Evolutionary conservation across 1,284 basidiomycete genomes (phyloP).

Genomic region (Moniliella sp.): DNA sequence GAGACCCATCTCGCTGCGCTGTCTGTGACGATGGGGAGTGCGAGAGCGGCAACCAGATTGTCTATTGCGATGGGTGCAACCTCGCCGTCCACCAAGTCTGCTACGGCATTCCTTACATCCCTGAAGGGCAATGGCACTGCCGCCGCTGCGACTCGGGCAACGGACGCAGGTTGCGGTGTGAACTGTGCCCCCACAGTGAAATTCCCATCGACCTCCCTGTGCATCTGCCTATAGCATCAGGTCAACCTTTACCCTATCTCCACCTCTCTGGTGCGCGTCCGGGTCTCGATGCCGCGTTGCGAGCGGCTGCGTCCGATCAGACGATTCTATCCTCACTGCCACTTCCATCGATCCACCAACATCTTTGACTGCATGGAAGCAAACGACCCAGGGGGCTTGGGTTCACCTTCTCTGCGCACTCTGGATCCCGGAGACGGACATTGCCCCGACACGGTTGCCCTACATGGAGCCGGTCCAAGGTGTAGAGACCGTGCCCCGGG

Average conservation of each 20-base stretch:
- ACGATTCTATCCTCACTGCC: too few relatives aligned
- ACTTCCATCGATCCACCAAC: too few relatives aligned
- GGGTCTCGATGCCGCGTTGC: too few relatives aligned
- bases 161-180: constrained; percentile 76
- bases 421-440: constrained; percentile 85
- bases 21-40: constrained; percentile 96
- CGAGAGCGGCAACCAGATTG: constrained; percentile 94
- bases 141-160: constrained; percentile 94
- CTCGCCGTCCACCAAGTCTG: constrained; percentile 97
- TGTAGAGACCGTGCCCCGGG: constrained; percentile 66
- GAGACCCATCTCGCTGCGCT: constrained; percentile 52
- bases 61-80: constrained; percentile 98
- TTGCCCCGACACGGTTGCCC: constrained; percentile 76
- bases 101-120: constrained; percentile 96
- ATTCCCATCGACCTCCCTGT: too few relatives aligned
- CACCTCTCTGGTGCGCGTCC: too few relatives aligned
- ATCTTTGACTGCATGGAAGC: constrained; percentile 97
- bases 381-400: constrained; percentile 80
- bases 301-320: too few relatives aligned
- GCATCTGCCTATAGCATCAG: too few relatives aligned
- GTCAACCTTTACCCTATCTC: too few relatives aligned
- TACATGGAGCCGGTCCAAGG: constrained; percentile 97
- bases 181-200: constrained; percentile 87
- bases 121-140: constrained; percentile 97
- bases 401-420: constrained; percentile 92